Evolutionary conservation across 2,329 filamentous ascomycete genomes (phyloP).

Genomic region (Sarocladium brachiariae): DNA sequence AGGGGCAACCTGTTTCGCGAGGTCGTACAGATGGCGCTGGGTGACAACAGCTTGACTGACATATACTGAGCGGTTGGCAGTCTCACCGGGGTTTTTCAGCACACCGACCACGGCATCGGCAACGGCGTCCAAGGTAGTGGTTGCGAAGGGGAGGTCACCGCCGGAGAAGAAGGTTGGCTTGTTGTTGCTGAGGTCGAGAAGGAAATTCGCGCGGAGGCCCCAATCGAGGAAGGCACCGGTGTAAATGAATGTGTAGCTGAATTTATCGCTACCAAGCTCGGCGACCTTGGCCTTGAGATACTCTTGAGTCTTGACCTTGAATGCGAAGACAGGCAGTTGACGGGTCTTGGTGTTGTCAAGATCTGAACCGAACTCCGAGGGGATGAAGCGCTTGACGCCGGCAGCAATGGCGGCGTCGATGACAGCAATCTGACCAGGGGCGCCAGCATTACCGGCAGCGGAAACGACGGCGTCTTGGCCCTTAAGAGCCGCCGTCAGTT

Average conservation of each 20-base stretch:
- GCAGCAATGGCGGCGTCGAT: conserved; percentile 53
- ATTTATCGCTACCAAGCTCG: no score
- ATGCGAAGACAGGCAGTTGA: conserved; percentile 42
- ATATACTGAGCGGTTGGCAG: conserved; percentile 43
- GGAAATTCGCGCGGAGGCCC: conserved; percentile 35
- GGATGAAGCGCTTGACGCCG: conserved; percentile 55
- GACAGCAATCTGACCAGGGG: conserved; percentile 34
- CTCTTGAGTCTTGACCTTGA: conserved; percentile 39
- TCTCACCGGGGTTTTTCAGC: conserved; percentile 41
- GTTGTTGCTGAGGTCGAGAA: conserved; percentile 33
- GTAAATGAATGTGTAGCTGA: conserved; percentile 48
- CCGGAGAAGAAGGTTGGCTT: conserved; percentile 40
- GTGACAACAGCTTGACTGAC: conserved; percentile 37
- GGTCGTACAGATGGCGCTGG: conserved; percentile 37
- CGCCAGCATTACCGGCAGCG: conserved; percentile 26
- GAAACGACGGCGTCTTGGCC: conserved; percentile 48
- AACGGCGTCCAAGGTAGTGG: conserved; percentile 40
- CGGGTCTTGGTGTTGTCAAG: conserved; percentile 24
- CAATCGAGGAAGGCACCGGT: conserved; percentile 55
- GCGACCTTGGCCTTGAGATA: conserved; percentile 33
- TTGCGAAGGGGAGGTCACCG: conserved; percentile 40
- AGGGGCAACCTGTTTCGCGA: conserved; percentile 42
- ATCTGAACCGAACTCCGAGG: conserved; percentile 47
- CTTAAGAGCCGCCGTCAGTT: conserved; percentile 37
- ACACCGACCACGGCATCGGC: conserved; percentile 42